phyloP scores from a whole-genome alignment of 768 basidiomycete species.

The Leccinellum albellum region DNA sequence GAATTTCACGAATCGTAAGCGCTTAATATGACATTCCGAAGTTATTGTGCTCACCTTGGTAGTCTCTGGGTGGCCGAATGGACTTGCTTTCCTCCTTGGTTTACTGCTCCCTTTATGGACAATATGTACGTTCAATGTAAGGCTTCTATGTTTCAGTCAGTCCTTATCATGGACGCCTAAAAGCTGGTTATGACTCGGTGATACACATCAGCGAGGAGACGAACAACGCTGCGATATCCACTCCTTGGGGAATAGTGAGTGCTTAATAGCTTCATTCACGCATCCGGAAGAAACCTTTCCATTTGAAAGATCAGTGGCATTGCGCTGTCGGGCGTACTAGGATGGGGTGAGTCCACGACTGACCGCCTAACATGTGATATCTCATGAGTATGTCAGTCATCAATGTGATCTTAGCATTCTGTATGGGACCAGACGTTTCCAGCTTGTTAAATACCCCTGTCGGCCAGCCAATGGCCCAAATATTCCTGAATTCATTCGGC shows the following conservation, averaged over 20 bases:
- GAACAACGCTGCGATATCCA: slow-evolving; percentile 48
- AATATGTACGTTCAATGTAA: slow-evolving; percentile 26
- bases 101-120: slow-evolving; percentile 47
- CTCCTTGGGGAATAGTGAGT: slow-evolving; percentile 53
- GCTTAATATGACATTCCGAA: neutral
- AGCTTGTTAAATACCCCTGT: slow-evolving; percentile 30
- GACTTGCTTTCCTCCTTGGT: slow-evolving; percentile 43
- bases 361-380: neutral
- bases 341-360: slow-evolving; percentile 33
- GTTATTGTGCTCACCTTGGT: neutral
- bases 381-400: slow-evolving; percentile 35
- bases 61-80: slow-evolving; percentile 42
- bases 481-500: slow-evolving; percentile 40
- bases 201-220: slow-evolving; percentile 56
- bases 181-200: slow-evolving; percentile 36
- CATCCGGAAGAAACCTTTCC: neutral
- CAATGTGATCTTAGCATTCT: slow-evolving; percentile 51
- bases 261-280: neutral
- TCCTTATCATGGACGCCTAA: neutral
- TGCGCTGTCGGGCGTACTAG: slow-evolving; percentile 42
- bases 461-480: slow-evolving; percentile 37
- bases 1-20: slow-evolving; percentile 53
- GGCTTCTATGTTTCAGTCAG: slow-evolving; percentile 37
- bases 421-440: slow-evolving; percentile 49
- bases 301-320: slow-evolving; percentile 31